Evolutionary conservation across 2,329 filamentous ascomycete species (phyloP).

Genomic region (Cladosporium sp.): DNA sequence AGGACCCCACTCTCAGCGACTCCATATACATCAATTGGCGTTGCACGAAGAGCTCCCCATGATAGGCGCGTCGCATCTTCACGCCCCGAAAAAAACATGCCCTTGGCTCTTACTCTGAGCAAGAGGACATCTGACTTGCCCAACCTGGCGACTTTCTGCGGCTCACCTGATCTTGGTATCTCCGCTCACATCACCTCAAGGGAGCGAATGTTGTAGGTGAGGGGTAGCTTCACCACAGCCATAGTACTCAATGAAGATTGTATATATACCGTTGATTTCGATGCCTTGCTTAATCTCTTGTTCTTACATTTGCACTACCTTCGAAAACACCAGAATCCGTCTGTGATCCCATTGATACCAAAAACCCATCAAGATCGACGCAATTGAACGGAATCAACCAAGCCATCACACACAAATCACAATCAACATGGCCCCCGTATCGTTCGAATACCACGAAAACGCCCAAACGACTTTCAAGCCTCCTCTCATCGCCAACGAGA

Average conservation of each 20-base stretch:
- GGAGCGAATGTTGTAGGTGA: not conserved
- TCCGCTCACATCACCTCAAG: not conserved
- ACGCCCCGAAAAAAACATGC: not conserved
- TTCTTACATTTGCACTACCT: not conserved
- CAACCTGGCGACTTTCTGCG: slow-evolving; percentile 1
- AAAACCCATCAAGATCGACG: too few species aligned
- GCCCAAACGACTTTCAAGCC: slow-evolving; percentile 59
- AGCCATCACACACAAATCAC: not conserved
- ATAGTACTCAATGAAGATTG: not conserved
- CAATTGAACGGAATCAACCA: not conserved
- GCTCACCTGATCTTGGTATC: not conserved
- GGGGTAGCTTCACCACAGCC: not conserved
- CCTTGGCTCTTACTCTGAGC: not conserved
- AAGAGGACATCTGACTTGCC: not conserved
- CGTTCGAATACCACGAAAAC: slow-evolving; percentile 52
- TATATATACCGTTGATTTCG: not conserved
- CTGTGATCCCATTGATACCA: not conserved
- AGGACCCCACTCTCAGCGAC: not conserved
- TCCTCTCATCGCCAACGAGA: slow-evolving; percentile 63
- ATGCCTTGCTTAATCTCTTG: not conserved
- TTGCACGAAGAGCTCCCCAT: not conserved
- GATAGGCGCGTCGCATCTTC: slow-evolving; percentile 1
- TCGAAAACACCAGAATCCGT: not conserved
- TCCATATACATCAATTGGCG: not conserved
- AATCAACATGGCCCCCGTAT: slow-evolving; percentile 15